Evolutionary conservation across 495 filamentous ascomycete genomes (phyloP), one percentile per base, ranked within the genome.

Genomic region (Xylaria bambusicola): DNA sequence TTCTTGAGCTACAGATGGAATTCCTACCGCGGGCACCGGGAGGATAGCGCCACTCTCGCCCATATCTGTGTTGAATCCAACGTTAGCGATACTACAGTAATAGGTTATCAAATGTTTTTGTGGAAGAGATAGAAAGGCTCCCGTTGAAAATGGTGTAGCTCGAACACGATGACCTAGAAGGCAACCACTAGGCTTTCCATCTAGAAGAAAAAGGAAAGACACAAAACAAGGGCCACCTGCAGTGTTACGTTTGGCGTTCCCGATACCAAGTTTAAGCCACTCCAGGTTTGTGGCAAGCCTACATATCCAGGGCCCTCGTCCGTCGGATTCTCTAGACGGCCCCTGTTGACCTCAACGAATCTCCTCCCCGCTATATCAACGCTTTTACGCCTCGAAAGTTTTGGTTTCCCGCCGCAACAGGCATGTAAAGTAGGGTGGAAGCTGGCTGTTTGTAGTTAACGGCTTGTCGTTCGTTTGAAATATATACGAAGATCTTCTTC

Each of bases 391-490:
- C 31, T 46, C 10, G n/a, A 38, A 29, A 35, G 3, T 31, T 18
- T 20, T 41, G 21, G 26, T 31, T 12, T 38, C 31, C 13, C 9
- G 17, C 20, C 8, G 13, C 38, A 27, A 42, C 21, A 29, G 33
- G 31, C 31, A 18, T 15, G 18, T 40, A 33, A 48, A 27, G 48
- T 57, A 44, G 54, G 36, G 42, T 38, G 31, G 42, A 12, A 51
- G n/a, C 35, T 15, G 18, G 56, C 56, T 31, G 36, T 27, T 51
- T 51, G 15, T 6, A 44, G 13, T 29, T 54, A 41, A 61, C 42
- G 49, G 3, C 33, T 48, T 20, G 52, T 52, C 52, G 55, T 49
- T 59, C 52, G 9, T 15, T 26, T 12, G 38, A 29, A 35, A n/a
- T 33, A 41, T 8, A 18, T n/a, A 26, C 58, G 17, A 26, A 23